A percentile compares a stretch with the other conserved stretches of the same genome.
Evolutionary conservation across 2,329 filamentous ascomycete genomes (phyloP).

Genomic region (Colletotrichum acutatum): DNA sequence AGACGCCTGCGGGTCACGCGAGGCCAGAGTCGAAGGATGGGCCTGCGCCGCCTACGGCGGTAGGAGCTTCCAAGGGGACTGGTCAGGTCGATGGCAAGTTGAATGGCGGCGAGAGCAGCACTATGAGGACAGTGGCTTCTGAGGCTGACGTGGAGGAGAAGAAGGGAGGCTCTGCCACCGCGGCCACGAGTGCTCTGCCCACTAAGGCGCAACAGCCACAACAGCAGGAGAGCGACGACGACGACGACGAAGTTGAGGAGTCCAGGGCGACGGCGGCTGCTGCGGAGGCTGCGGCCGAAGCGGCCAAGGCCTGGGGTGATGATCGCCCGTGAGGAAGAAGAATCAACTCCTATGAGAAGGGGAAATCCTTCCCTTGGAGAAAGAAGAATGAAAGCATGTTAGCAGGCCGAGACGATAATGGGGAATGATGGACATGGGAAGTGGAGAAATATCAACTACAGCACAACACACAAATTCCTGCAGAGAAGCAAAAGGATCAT

Average conservation of each 20-base stretch:
- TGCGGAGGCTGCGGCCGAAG: slow-evolving; percentile 30
- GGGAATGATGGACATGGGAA: background rate
- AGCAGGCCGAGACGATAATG: background rate
- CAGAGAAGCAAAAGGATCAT: background rate
- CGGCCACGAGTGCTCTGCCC: background rate
- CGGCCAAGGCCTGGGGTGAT: slow-evolving; percentile 28
- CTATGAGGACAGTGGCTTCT: background rate
- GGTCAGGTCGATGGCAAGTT: background rate
- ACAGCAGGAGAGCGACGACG: slow-evolving; percentile 3
- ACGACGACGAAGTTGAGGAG: slow-evolving; percentile 8
- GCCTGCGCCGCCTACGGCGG: background rate
- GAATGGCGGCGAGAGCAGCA: background rate
- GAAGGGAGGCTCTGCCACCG: too few species aligned
- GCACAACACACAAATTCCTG: background rate
- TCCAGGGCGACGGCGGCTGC: slow-evolving; percentile 23
- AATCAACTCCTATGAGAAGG: background rate
- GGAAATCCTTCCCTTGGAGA: too few species aligned
- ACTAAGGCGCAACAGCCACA: background rate
- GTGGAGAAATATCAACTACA: background rate
- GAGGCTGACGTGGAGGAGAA: background rate
- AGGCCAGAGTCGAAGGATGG: slow-evolving; percentile 19
- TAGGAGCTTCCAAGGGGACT: background rate
- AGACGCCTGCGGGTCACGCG: slow-evolving; percentile 14
- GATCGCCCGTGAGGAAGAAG: background rate
- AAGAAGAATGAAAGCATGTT: background rate